Conservation (phyloP, 768 basidiomycete species). For the Tylopilus sp. region DNA sequence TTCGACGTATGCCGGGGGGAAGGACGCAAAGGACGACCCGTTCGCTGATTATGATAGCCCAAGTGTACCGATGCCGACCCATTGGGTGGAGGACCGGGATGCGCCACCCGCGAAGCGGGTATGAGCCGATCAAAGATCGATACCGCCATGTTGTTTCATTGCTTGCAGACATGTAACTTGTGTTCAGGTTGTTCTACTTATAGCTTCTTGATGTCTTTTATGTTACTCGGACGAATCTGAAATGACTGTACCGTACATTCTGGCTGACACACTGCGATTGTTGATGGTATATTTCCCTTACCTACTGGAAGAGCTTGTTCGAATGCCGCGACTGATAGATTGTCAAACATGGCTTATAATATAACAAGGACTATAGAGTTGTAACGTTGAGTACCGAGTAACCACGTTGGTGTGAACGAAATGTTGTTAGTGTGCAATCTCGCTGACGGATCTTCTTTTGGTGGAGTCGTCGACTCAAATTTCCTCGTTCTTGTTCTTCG, state of each 20-base stretch:
- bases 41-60: conserved; percentile 49
- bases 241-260: not conserved
- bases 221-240: not conserved
- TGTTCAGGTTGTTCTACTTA: not conserved
- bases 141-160: not conserved
- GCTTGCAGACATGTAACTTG: not conserved
- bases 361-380: not conserved
- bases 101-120: conserved; percentile 24
- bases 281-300: no score
- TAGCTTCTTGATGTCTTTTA: not conserved
- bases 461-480: not conserved
- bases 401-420: no score
- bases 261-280: not conserved
- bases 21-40: conserved; percentile 47
- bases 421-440: no score
- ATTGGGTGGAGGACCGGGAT: conserved; percentile 43
- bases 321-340: no score
- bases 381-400: no score
- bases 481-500: conserved; percentile 1
- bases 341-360: no score
- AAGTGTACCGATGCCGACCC: conserved; percentile 32
- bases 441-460: no score
- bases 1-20: conserved; percentile 22
- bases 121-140: not conserved
- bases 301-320: no score